Percentiles rank a stretch among this genome's conserved stretches.
Conservation (phyloP, 805 yeast genomes). For the Yarrowia sp. region DNA sequence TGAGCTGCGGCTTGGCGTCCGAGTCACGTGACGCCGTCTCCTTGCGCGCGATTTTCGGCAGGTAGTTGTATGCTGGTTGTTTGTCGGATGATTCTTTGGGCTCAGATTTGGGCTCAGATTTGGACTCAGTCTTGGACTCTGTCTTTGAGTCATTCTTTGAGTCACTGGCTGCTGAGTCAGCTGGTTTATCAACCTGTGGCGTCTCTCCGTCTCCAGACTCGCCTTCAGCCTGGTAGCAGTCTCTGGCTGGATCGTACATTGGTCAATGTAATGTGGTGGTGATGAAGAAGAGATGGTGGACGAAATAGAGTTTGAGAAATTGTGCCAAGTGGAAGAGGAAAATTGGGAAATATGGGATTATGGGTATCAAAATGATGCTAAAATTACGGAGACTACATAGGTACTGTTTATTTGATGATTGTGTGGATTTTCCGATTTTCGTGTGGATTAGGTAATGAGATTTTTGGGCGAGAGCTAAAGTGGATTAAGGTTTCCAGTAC, state of each 20-base stretch:
- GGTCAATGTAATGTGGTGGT: neutral
- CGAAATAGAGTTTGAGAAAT: too few species aligned
- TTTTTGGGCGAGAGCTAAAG: too few species aligned
- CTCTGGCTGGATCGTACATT: conserved; percentile 36
- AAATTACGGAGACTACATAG: too few species aligned
- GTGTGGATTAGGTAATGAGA: too few species aligned
- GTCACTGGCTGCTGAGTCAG: neutral
- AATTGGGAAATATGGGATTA: too few species aligned
- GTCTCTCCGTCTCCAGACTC: neutral
- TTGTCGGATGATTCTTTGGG: neutral
- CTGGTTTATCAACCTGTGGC: neutral
- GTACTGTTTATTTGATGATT: too few species aligned
- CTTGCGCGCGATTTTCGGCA: conserved; percentile 27
- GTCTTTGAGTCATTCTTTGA: neutral
- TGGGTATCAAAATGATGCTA: too few species aligned
- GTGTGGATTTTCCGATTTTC: too few species aligned
- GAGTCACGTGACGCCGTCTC: conserved; percentile 11
- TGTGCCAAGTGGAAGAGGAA: too few species aligned
- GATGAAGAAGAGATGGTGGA: neutral
- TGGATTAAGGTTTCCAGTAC: too few species aligned
- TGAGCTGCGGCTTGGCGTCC: conserved; percentile 12
- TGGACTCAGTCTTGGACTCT: neutral
- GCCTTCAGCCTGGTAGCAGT: conserved; percentile 24
- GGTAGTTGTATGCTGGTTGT: conserved; percentile 30
- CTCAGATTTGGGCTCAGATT: neutral